Evolutionary conservation across 2,329 filamentous ascomycete species (phyloP), one percentile per base, ranked within the genome.

Genomic region (Chrysosphaeria jannelii): DNA sequence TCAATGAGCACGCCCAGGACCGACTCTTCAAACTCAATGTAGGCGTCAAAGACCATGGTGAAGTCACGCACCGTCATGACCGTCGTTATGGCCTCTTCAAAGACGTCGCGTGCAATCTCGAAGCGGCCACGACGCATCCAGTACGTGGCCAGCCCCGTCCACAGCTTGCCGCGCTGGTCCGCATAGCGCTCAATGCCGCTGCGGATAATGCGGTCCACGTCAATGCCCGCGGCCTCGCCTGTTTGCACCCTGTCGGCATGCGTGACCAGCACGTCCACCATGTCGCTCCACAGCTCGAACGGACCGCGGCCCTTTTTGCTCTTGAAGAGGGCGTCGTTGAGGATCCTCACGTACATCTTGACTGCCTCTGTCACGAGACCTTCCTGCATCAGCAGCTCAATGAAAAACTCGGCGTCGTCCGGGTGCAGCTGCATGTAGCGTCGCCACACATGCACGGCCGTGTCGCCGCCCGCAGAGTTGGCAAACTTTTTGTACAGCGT

Each of bases 21-120:
- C 0, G 79, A 81, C 46, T 97, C 88, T 42, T 97, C 85, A 30
- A 91, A 91, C 43, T 97, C 85, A 15, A 74, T 68, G 38, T 93
- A 97, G 0, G 79, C 72, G 43, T 97, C 85, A 35, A 97, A 97
- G 21, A 93, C 69, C 26, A 93, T 60, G 1, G 79, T 88, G 39
- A 97, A 97, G 45, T 97, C 85, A 26, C 85, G 68, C 21, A 97
- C 79, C 3, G 85, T 97, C 81, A 93, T 93, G 31, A 91, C 88
- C 2, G 81, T 93, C 8, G 76, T 90, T 33, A 93, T 75, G 21
- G 75, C 88, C 43, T 93, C 79, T 44, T 97, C 85, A 33, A 90
- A 93, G 4, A 88, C 57, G 41, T 97, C 85, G 32, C 88, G 57
- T 9, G 85, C 79, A 29, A 69, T 68, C 46, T 93, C 88, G 38